Conservation (phyloP, 164 flowering plant genomes). For the Kalanchoe fedtschenkoi region DNA sequence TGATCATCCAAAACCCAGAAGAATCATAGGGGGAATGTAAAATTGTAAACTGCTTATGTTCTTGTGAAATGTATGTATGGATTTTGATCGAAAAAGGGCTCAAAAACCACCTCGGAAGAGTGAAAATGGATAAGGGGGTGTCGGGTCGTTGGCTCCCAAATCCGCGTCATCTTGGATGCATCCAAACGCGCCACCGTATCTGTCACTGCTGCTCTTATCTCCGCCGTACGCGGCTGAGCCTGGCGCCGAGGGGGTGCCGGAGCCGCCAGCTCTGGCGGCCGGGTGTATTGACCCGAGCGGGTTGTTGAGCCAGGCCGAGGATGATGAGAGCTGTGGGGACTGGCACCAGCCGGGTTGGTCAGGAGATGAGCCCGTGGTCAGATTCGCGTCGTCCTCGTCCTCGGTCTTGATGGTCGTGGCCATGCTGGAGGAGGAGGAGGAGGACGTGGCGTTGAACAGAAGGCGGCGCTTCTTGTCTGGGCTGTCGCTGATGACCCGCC, state of each 20-base stretch:
- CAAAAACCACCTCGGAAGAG: neutral
- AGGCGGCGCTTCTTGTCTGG: neutral
- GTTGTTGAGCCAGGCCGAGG: neutral
- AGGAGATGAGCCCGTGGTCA: neutral
- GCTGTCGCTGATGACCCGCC: neutral
- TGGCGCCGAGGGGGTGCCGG: neutral
- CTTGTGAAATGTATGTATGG: neutral
- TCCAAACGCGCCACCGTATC: slow-evolving; percentile 2
- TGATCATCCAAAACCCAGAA: neutral
- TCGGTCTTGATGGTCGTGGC: neutral
- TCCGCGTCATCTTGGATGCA: neutral
- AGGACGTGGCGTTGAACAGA: neutral
- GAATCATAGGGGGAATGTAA: neutral
- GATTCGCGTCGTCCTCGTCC: neutral
- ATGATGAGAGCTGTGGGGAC: neutral
- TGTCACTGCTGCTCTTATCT: neutral
- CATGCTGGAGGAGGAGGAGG: neutral
- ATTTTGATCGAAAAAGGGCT: neutral
- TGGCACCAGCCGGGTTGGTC: neutral
- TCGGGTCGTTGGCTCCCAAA: neutral
- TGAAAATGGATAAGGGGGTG: neutral
- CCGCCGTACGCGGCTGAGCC: neutral
- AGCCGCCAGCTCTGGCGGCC: neutral
- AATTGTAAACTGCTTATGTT: neutral
- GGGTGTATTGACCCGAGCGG: slow-evolving; percentile 3